phyloP scores from a whole-genome alignment of 1,284 basidiomycete species.

The Trametes sp. region DNA sequence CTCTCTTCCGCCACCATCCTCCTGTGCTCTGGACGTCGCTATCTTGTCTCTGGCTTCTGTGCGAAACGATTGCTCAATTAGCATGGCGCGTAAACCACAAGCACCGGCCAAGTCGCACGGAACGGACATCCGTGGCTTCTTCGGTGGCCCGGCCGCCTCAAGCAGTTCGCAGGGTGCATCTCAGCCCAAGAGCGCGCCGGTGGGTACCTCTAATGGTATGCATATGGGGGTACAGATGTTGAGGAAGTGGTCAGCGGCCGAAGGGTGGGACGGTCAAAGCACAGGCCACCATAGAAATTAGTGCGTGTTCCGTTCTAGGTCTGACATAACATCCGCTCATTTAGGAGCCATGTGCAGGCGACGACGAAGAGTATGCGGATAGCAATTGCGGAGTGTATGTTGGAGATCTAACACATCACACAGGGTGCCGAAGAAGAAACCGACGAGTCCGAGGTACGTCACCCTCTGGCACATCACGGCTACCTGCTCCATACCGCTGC shows the following conservation, averaged over 20 bases:
- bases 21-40: neutral
- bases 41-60: neutral
- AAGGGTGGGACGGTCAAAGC: conserved; percentile 3
- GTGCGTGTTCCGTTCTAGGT: conserved; percentile 1
- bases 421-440: conserved; percentile 15
- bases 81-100: conserved; percentile 29
- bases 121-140: conserved; percentile 55
- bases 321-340: too few relatives aligned
- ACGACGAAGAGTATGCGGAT: conserved; percentile 9
- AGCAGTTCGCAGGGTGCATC: conserved; percentile 23
- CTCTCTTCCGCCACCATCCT: neutral
- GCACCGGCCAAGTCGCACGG: conserved; percentile 39
- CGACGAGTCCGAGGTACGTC: conserved; percentile 8
- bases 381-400: neutral
- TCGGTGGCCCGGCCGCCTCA: conserved; percentile 37
- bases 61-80: conserved; percentile 18
- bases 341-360: neutral
- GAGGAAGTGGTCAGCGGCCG: conserved; percentile 2
- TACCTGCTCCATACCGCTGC: neutral
- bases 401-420: neutral
- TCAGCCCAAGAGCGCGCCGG: conserved; percentile 16
- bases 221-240: neutral
- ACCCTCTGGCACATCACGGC: neutral
- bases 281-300: conserved; percentile 22
- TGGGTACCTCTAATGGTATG: conserved; percentile 11